Base-by-base conservation (phyloP, 345 rosid species). In the Camelina hispida region DNA sequence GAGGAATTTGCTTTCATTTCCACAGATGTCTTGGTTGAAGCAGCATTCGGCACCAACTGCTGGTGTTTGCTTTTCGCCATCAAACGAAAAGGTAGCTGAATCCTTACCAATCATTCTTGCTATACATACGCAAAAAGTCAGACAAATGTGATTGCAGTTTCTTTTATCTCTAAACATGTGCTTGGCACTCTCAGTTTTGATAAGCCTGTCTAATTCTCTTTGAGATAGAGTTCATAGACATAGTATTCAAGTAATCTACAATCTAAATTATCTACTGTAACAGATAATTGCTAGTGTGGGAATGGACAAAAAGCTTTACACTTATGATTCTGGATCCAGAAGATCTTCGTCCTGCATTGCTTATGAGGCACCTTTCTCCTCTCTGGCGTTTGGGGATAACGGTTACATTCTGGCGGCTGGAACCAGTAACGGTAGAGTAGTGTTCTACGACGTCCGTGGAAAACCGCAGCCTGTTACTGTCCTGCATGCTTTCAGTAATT, bases 11-110 rank as follows among this genome's bases (percentile, higher is more conserved):
- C 11, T 78, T 77, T 71, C 52, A 18, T 63, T 60, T 83, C 68
- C 37, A 48, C 83, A 96, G 99, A 86, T 84, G 76, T 91, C 97
- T 66, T 96, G 98, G 99, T 81, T 82, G 76, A 96, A 89, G 82
- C 99, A 93, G 80, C 98, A 96, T 77, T 89, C 96, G 71, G 99
- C 99, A 51, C 99, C 99, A 74, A 70, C 94, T 47, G 90, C 97
- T 82, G 99, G 98, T 78, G 77, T 96, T 66, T 80, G 93, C 85
- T 96, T 96, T 84, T 96, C 97, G 25, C 99, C 97, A 44, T 89
- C 99, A 62, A 88, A 83, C 77, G 98, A 93, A 83, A 96, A 96
- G 98, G 99, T 96, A 53, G 70, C 30, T 35, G 65, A 20, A 60
- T 68, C 64, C 55, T 73, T 61, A 32, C 44, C 47, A 54, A 8